These are phyloP conservation scores for Botrytis fragariae DNA, from an alignment of 2,329 filamentous ascomycete genomes.

Conservation along the genomic window DNA sequence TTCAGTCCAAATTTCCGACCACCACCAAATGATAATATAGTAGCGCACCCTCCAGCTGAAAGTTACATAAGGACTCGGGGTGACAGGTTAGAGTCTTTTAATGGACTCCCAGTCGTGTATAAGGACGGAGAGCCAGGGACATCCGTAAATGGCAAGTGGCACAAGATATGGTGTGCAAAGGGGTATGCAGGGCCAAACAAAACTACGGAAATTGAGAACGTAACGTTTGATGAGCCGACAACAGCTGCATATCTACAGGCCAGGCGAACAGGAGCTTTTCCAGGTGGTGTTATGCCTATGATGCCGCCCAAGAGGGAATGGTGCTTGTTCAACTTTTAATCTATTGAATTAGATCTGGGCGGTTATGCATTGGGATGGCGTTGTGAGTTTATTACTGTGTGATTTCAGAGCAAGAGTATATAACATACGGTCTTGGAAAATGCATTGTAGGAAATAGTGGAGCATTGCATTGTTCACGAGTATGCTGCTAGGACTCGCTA, in stretches of 20 bases:
- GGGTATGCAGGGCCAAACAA: conserved; percentile 63
- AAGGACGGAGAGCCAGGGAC: conserved; percentile 50
- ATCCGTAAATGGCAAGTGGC: conserved; percentile 54
- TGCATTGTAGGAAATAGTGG: conserved; percentile 1
- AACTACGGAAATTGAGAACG: conserved; percentile 59
- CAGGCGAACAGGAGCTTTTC: conserved; percentile 64
- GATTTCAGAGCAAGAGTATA: background rate
- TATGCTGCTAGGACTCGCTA: background rate
- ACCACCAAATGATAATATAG: conserved; percentile 10
- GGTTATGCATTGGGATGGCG: conserved; percentile 24
- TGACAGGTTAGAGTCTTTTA: conserved; percentile 55
- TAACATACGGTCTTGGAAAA: background rate
- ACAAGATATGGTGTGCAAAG: conserved; percentile 70
- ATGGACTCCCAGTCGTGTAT: conserved; percentile 62
- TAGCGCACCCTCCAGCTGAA: conserved; percentile 23
- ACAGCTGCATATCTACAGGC: conserved; percentile 64
- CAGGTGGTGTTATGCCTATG: conserved; percentile 69
- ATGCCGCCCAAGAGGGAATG: conserved; percentile 77
- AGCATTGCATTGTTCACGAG: background rate
- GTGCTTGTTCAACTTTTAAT: conserved; percentile 69
- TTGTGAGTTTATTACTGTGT: conserved; percentile 14
- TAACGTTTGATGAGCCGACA: conserved; percentile 58
- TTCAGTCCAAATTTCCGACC: conserved; percentile 20
- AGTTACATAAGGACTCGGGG: conserved; percentile 29
- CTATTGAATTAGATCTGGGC: background rate